A percentile compares a stretch with the other conserved stretches of the same genome.
phyloP scores from a whole-genome alignment of 495 filamentous ascomycete species.

The Astrocystis sublimbata region DNA sequence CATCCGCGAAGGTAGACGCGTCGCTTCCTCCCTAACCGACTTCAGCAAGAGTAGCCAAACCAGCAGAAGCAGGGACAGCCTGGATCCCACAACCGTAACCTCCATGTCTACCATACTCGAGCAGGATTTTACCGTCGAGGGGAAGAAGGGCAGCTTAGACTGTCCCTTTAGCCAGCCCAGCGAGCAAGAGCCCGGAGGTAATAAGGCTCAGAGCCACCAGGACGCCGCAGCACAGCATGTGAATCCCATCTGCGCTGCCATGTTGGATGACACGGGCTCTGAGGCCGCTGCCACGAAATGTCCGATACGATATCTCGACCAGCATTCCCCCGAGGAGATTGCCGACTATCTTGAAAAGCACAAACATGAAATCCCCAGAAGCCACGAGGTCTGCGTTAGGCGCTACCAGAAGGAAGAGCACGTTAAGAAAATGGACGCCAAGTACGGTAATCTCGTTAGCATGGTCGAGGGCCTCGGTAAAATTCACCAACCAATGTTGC shows the following conservation, averaged over 20 bases:
- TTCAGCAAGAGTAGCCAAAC: constrained; percentile 40
- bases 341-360: constrained; percentile 87
- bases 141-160: constrained; percentile 59
- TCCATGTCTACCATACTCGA: constrained; percentile 58
- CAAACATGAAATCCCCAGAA: constrained; percentile 88
- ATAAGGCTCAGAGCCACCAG: constrained; percentile 10
- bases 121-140: constrained; percentile 64
- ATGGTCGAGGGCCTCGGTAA: constrained; percentile 86
- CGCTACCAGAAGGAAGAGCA: constrained; percentile 79
- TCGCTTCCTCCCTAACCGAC: constrained; percentile 44
- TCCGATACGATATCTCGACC: constrained; percentile 84
- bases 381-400: constrained; percentile 85
- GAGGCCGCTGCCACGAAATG: constrained; percentile 64
- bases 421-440: constrained; percentile 82
- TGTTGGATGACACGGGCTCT: constrained; percentile 55
- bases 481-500: constrained; percentile 81
- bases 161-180: constrained; percentile 58
- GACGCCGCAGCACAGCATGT: constrained; percentile 36
- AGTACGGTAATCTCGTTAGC: constrained; percentile 83
- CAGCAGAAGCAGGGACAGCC: constrained; percentile 40
- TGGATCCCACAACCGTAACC: constrained; percentile 46
- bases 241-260: constrained; percentile 63
- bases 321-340: constrained; percentile 88
- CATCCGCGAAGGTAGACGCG: constrained; percentile 55
- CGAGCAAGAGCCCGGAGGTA: constrained; percentile 26